These are phyloP conservation scores for Diophrys sp. DNA, from an alignment of 73 alveolate genomes.

Conservation along the genomic window DNA sequence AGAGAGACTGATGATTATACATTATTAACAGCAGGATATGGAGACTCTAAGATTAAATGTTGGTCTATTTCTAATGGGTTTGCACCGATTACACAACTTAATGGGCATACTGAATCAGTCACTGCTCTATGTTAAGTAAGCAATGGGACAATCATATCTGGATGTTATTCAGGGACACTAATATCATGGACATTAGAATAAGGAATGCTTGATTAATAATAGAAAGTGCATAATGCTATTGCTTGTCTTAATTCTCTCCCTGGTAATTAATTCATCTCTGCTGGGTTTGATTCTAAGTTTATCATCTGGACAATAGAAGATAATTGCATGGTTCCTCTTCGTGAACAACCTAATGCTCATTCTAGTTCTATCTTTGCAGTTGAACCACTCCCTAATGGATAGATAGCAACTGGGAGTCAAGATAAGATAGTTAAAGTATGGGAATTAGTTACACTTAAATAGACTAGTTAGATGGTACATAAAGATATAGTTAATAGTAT, in stretches of 20 bases:
- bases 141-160: background rate
- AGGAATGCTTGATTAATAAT: background rate
- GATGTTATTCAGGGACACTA: background rate
- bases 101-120: background rate
- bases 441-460: background rate
- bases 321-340: background rate
- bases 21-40: background rate
- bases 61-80: background rate
- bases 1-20: too few relatives aligned
- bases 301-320: background rate
- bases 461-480: background rate
- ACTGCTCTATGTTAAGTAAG: background rate
- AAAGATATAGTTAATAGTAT: background rate
- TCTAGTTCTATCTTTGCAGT: background rate
- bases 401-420: background rate
- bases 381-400: background rate
- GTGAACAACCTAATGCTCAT: background rate
- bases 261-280: background rate
- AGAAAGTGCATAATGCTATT: background rate
- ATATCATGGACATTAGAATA: background rate
- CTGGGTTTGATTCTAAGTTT: background rate
- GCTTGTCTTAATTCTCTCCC: background rate
- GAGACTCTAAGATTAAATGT: background rate
- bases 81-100: background rate
- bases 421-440: background rate